Conservation (phyloP, 768 basidiomycete genomes). For the Xerocomellus intermedius region DNA sequence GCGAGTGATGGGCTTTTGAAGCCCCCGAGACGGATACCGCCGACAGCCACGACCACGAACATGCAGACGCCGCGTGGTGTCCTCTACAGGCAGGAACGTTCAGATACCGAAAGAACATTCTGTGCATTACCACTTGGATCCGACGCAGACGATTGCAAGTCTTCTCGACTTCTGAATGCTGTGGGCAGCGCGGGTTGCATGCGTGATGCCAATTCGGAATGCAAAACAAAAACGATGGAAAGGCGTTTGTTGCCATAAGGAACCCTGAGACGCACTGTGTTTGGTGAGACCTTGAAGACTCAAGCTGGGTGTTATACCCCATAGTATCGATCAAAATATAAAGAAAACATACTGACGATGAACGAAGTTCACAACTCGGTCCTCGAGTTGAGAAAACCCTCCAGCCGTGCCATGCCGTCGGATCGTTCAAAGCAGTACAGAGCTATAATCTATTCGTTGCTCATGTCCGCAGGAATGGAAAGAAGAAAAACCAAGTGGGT, state of each 20-base stretch:
- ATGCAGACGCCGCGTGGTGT: conserved; percentile 21
- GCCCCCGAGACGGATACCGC: not conserved
- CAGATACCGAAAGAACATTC: conserved; percentile 15
- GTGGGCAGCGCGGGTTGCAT: conserved; percentile 4
- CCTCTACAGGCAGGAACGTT: not conserved
- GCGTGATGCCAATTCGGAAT: not conserved
- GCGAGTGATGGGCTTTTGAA: conserved; percentile 11
- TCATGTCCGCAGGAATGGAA: conserved; percentile 11
- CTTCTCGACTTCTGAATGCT: conserved; percentile 23
- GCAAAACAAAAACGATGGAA: conserved; percentile 5
- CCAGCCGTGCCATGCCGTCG: no score
- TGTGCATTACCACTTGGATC: conserved; percentile 6
- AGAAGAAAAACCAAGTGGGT: not conserved
- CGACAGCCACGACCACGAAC: conserved; percentile 14
- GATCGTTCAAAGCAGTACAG: not conserved
- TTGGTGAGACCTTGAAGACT: not conserved
- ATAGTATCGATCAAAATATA: not conserved
- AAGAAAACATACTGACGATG: not conserved
- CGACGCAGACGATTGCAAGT: not conserved
- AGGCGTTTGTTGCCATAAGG: not conserved
- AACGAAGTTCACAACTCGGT: not conserved
- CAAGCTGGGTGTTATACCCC: not conserved
- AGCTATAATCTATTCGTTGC: not conserved
- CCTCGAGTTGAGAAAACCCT: not conserved
- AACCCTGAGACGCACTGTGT: not conserved